Percentiles rank a stretch among this genome's conserved stretches.
Evolutionary conservation across 2,329 filamentous ascomycete species (phyloP).

Genomic region (Penicillium thymicola): DNA sequence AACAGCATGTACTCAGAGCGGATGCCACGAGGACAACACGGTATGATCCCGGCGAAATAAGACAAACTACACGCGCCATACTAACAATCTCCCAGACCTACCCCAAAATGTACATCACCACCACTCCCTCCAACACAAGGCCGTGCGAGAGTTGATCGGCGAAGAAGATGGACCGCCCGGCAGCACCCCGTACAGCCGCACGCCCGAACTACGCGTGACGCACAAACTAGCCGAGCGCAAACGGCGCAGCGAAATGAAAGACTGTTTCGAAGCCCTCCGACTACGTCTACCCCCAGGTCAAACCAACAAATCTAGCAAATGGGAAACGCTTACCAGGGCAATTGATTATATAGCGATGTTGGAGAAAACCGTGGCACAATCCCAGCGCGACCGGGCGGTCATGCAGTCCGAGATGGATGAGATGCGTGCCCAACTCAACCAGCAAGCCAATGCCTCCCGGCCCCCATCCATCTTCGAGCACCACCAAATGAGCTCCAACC

Average conservation of each 20-base stretch:
- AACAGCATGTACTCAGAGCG: slow-evolving; percentile 49
- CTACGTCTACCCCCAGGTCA: slow-evolving; percentile 45
- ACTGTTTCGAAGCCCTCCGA: slow-evolving; percentile 49
- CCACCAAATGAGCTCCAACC: slow-evolving; percentile 33
- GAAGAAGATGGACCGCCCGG: slow-evolving; percentile 43
- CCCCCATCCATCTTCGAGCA: slow-evolving; percentile 35
- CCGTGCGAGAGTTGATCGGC: slow-evolving; percentile 47
- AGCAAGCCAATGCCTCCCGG: slow-evolving; percentile 34
- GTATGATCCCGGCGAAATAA: slow-evolving; percentile 27
- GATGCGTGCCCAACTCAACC: slow-evolving; percentile 39
- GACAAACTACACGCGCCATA: not conserved
- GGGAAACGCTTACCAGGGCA: slow-evolving; percentile 49
- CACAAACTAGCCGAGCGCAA: slow-evolving; percentile 52
- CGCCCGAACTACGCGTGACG: slow-evolving; percentile 49
- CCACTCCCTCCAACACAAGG: slow-evolving; percentile 48
- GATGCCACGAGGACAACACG: slow-evolving; percentile 48
- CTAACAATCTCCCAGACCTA: slow-evolving; percentile 36
- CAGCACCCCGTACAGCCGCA: slow-evolving; percentile 49
- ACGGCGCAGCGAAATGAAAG: slow-evolving; percentile 52
- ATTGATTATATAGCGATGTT: slow-evolving; percentile 49
- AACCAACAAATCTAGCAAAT: slow-evolving; percentile 53
- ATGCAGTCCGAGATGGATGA: slow-evolving; percentile 39
- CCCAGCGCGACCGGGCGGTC: slow-evolving; percentile 39
- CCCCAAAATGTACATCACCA: slow-evolving; percentile 49
- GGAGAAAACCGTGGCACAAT: slow-evolving; percentile 40